phyloP scores from a whole-genome alignment of 495 filamentous ascomycete species.

The Hypoxylon lienhwacheense region DNA sequence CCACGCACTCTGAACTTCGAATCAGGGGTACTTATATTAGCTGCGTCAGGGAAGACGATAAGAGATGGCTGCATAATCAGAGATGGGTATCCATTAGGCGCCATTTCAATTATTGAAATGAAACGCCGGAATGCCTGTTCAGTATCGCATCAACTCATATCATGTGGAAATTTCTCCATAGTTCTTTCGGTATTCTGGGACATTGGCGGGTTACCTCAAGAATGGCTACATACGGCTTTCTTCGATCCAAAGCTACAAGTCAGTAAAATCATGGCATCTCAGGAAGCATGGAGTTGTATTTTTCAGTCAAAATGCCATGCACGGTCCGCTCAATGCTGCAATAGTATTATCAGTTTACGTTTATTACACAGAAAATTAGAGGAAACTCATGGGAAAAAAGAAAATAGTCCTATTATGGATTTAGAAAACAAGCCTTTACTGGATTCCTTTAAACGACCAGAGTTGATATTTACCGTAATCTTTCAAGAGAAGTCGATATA shows the following conservation, averaged over 20 bases:
- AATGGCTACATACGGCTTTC: slow-evolving; percentile 11
- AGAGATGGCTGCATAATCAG: not conserved
- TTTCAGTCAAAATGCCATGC: not conserved
- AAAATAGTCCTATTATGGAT: not conserved
- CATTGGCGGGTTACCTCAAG: not conserved
- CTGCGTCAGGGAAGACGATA: slow-evolving; percentile 4
- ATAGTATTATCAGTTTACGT: not conserved
- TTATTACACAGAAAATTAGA: slow-evolving; percentile 5
- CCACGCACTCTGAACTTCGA: not conserved
- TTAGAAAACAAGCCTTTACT: not conserved
- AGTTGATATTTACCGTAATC: slow-evolving; percentile 6
- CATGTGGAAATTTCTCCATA: not conserved
- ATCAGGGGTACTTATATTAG: not conserved
- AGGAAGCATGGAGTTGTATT: slow-evolving; percentile 3
- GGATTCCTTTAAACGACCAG: not conserved
- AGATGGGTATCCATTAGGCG: slow-evolving; percentile 7
- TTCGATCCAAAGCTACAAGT: not conserved
- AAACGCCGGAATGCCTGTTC: not conserved
- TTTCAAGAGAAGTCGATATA: not conserved
- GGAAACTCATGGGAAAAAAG: not conserved
- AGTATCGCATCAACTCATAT: slow-evolving; percentile 14
- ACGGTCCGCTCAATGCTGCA: not conserved
- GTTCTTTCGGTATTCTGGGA: slow-evolving; percentile 17
- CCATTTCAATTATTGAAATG: not conserved
- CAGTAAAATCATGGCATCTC: not conserved